Base-by-base conservation (phyloP, 1,139 yeast species). In the Suhomyces maxii region DNA sequence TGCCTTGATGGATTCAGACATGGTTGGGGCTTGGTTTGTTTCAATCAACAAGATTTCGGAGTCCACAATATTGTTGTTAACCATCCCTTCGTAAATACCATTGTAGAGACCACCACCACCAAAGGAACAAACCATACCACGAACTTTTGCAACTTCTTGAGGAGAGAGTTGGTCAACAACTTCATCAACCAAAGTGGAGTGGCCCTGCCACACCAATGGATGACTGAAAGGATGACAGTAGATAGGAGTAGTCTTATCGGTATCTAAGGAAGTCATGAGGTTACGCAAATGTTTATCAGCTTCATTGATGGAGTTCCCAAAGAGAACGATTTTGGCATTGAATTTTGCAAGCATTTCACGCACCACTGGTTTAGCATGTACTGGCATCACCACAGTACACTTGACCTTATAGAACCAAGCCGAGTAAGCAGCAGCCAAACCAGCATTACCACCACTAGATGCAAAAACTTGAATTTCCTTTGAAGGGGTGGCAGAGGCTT, bases 391-490 rank as follows among this genome's bases (percentile, higher is more conserved):
- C 7, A 86, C 89, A 0, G 87, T 82, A 53, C 90, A 83, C 9
- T 73, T 71, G 8, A 77, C 61, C 2, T 69, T 68, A 49, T 74
- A 71, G 44, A 60, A 64, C 34, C 60, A 61, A 5, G 86, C 79
- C 37, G 86, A 81, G 44, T 76, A 76, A 0, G 89, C 89, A 2
- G 88, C 88, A 0, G 91, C 91, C 41, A 83, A 68, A 0, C 93
- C 93, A 0, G 93, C 93, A 59, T 86, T 86, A 0, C 93, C 93
- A 10, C 91, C 93, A 12, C 88, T 82, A 31, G 87, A 82, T 7
- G 86, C 76, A 59, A 75, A 80, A 5, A 84, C 81, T 30, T 76
- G 77, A 33, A 79, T 72, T 34, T 61, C 58, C 47, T 55, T 49
- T 10, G 42, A 36, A 14, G 54, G 49, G 6, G 41, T 61, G 13